A percentile compares a stretch with the other conserved stretches of the same genome.
phyloP scores from a whole-genome alignment of 306 rosid species.

The Citrullus amarus region DNA sequence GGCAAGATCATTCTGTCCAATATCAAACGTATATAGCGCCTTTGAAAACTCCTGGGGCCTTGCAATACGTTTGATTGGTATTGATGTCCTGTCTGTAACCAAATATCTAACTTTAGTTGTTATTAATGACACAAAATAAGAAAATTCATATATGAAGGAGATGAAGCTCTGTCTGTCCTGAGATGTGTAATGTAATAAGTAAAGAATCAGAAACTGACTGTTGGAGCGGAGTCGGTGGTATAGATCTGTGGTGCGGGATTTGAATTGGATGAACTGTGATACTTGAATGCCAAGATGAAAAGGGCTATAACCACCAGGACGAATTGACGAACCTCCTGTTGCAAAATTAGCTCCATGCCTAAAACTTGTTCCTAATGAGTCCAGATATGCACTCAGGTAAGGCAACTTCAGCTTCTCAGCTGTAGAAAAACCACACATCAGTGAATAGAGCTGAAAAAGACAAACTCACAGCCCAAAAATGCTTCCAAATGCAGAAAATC shows the following conservation, averaged over 20 bases:
- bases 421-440: constrained; percentile 17
- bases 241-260: constrained; percentile 43
- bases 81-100: constrained; percentile 22
- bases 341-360: constrained; percentile 86
- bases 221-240: constrained; percentile 26
- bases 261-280: constrained; percentile 55
- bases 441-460: not conserved
- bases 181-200: not conserved
- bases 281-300: constrained; percentile 65
- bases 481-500: not conserved
- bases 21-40: constrained; percentile 69
- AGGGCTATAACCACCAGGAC: constrained; percentile 61
- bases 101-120: constrained; percentile 2
- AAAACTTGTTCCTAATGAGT: constrained; percentile 62
- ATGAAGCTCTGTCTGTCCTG: not conserved
- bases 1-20: constrained; percentile 76
- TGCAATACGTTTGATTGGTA: constrained; percentile 39
- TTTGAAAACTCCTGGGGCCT: constrained; percentile 51
- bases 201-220: constrained; percentile 23
- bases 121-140: not conserved
- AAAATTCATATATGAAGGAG: not conserved
- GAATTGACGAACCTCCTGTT: constrained; percentile 59
- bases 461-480: not conserved
- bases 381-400: constrained; percentile 65
- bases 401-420: constrained; percentile 78